Evolutionary conservation across 108 stramenopile genomes (phyloP), one percentile per base, ranked within the genome.

Genomic region (Cyclotella baltica): DNA sequence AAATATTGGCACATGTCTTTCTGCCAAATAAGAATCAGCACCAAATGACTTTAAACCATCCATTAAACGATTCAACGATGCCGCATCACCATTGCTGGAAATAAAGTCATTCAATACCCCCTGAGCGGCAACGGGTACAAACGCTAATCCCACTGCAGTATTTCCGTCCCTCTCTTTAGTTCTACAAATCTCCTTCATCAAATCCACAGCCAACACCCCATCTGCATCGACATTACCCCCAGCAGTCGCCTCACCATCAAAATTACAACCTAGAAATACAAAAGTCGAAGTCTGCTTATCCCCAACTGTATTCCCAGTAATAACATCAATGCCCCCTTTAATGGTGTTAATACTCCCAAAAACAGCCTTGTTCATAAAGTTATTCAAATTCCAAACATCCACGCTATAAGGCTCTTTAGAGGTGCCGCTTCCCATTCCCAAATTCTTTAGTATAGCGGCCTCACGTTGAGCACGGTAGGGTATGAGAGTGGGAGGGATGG

Each of bases 351-450:
- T 87, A 28, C 83, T 73, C 8, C 93, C 93, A 70, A 88, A 90
- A 8, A 94, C 91, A 28, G 80, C 83, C 83, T 91, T 94, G 65
- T 94, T 90, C 77, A 92, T 82, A 27, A 91, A 80, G 59, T 94
- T 94, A 72, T 94, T 94, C 34, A 94, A 72, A 68, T 89, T 94
- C 55, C 92, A 23, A 0, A 71, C 76, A 65, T 94, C 93, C 25
- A 82, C 78, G 52, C 88, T 51, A 47, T 85, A 75, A 11, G 81
- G 87, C 38, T 70, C 69, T 66, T 94, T 94, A 52, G 83, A 52
- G 6, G 91, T 94, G 9, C 93, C 93, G 2, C 57, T 78, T 0
- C 93, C 93, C 58, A 72, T 85, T n/a, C 90, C 93, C 15, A 95
- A 75, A 8, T 78, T 77, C 46, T 75, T 70, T 3, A 95, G 77